Conservation (phyloP, 2,329 filamentous ascomycete genomes). For the Cercospora beticola region DNA sequence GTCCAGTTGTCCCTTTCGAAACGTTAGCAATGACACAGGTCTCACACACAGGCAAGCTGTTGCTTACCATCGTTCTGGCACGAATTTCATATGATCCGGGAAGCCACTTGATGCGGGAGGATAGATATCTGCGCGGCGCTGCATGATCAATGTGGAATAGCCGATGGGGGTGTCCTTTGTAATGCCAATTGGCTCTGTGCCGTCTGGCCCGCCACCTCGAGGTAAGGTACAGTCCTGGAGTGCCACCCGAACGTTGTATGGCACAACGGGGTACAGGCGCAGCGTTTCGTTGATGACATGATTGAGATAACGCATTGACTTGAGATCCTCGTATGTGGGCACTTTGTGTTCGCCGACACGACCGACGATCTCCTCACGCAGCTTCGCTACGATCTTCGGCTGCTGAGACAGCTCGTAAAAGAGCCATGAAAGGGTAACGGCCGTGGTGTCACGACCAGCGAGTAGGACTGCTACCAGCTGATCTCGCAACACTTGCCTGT, state of each 20-base stretch:
- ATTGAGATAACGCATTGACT: slow-evolving; percentile 78
- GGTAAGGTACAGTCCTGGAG: slow-evolving; percentile 51
- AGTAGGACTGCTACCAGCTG: slow-evolving; percentile 81
- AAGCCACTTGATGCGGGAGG: slow-evolving; percentile 41
- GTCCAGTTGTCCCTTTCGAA: slow-evolving; percentile 44
- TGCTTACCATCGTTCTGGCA: slow-evolving; percentile 49
- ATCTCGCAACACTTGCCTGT: slow-evolving; percentile 69
- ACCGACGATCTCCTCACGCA: slow-evolving; percentile 70
- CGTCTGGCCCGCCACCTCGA: slow-evolving; percentile 49
- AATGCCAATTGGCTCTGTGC: slow-evolving; percentile 46
- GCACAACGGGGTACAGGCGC: slow-evolving; percentile 51
- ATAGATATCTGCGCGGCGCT: slow-evolving; percentile 52
- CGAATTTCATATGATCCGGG: slow-evolving; percentile 44
- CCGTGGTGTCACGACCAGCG: slow-evolving; percentile 85
- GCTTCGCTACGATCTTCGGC: slow-evolving; percentile 64
- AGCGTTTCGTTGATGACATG: slow-evolving; percentile 47
- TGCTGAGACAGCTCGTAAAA: slow-evolving; percentile 78
- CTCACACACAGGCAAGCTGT: neutral
- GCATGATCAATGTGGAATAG: slow-evolving; percentile 51
- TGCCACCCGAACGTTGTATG: slow-evolving; percentile 51
- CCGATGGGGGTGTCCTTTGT: slow-evolving; percentile 46
- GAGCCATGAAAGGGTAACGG: slow-evolving; percentile 74
- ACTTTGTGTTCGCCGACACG: slow-evolving; percentile 62
- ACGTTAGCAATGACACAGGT: neutral
- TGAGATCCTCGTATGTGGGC: slow-evolving; percentile 74